Evolutionary conservation across 2,329 filamentous ascomycete species (phyloP), one percentile per base, ranked within the genome.

Genomic region (Huntiella bhutanensis): DNA sequence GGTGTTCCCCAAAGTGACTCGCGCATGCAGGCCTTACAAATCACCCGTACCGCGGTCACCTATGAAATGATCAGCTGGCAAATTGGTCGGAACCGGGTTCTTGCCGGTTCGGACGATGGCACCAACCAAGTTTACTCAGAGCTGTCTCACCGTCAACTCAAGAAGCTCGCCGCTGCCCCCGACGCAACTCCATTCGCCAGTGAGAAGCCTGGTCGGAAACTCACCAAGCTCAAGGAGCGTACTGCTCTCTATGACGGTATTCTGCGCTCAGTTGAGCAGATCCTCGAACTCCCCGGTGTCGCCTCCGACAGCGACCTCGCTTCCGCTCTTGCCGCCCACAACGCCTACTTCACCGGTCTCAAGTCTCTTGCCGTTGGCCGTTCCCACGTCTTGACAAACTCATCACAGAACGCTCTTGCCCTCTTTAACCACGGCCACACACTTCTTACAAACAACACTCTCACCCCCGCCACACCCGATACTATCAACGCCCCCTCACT

Each of bases 31-130:
- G 79, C 86, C 54, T 66, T 98, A 40, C 87, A 94, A 54, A 81
- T 98, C 49, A 93, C 87, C 3, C 80, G 82, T 51, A 92, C 92
- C 0, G 86, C 88, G 1, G 84, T 96, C 48, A 93, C 91, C 61
- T 96, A 93, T 60, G 83, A 84, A 53, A 76, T 95, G 61, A 81
- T 98, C 48, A 87, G 84, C 57, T 96, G 87, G 87, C 75, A 91
- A 59, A 83, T 96, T 52, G 88, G 88, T 19, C 79, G 91, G 41
- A 96, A 98, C 61, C 73, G 91, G 46, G 80, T 94, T 0, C 66
- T 98, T 51, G 83, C 85, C 44, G 87, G 88, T n/a, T 66, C 73
- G 5, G 70, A 81, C 46, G 88, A 96, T 54, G 88, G 88, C 3
- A 71, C 83, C 12, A 60, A 70, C 12, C 61, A 72, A 15, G 68